Evolutionary conservation across 768 basidiomycete species (phyloP), one percentile per base, ranked within the genome.

Genomic region (Chalciporus chontae): DNA sequence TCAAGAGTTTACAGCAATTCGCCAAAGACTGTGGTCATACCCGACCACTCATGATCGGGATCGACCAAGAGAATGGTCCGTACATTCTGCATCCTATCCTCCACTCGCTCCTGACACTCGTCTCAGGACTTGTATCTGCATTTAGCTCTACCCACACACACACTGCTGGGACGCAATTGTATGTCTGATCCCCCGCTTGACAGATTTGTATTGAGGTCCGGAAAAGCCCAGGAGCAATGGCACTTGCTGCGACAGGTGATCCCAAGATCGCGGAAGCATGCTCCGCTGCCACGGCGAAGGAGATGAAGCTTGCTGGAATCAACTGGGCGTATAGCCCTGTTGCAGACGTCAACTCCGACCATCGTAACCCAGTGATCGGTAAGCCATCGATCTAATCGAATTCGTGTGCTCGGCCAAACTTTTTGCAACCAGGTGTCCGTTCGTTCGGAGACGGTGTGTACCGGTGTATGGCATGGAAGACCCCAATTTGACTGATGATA

Each of bases 171-270:
- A 84, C 85, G 3, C 83, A 84, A 52, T 87, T 86, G 86, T 84
- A 53, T 59, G 81, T 72, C 32, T 39, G 15, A 17, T 11, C 15
- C 8, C n/a, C 9, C 11, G 18, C 4, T 47, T 43, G 14, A 40
- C 36, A 9, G 19, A n/a, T 27, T 8, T n/a, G 24, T 9, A 15
- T 43, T 52, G 36, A 50, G 19, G 27, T 31, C 21, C 42, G 8
- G 10, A 45, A n/a, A n/a, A 87, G 86, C 50, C 86, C 86, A 14
- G 86, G 84, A 0, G 85, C 86, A 5, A 87, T 87, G 86, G 81
- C 84, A 0, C 69, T 84, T 2, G 81, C 81, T 3, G 81, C 84
- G 3, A 77, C 80, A 0, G 68, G 69, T 3, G 77, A 77, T 1
- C 65, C 73, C 5, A 63, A 67, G 4, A 69, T 78, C 0, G 68